A percentile compares a stretch with the other conserved stretches of the same genome.
These are phyloP conservation scores for Sugiyamaella boreocaroliniensis DNA, from an alignment of 805 yeast genomes.

Conservation along the genomic window DNA sequence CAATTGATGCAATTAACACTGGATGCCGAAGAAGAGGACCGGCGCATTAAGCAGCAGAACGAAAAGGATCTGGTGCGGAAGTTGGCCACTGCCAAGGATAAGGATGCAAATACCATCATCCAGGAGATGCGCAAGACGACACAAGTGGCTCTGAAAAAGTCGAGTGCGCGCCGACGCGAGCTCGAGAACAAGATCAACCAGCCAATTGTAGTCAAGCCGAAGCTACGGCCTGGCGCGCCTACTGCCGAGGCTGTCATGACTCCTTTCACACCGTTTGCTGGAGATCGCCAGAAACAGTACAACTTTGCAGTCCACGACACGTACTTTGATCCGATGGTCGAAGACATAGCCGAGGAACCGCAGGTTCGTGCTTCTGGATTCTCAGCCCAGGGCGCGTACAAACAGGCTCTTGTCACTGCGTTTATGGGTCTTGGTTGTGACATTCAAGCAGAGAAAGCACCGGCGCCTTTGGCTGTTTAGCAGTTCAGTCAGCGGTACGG, in stretches of 20 bases:
- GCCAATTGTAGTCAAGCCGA: constrained; percentile 2
- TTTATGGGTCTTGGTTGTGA: constrained; percentile 84
- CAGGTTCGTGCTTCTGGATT: constrained; percentile 85
- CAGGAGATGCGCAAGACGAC: constrained; percentile 34
- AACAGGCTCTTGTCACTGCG: constrained; percentile 77
- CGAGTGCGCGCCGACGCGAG: constrained; percentile 17
- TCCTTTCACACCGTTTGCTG: constrained; percentile 93
- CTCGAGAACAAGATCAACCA: constrained; percentile 17
- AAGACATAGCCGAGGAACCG: constrained; percentile 46
- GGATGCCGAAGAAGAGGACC: constrained; percentile 54
- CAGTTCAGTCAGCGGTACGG: too few species aligned
- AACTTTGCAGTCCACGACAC: constrained; percentile 43
- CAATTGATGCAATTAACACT: constrained; percentile 48
- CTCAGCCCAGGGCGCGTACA: constrained; percentile 59
- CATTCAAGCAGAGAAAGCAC: constrained; percentile 46
- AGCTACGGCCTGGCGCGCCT: not conserved
- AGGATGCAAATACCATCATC: constrained; percentile 39
- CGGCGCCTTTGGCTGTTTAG: not conserved
- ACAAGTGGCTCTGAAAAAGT: constrained; percentile 10
- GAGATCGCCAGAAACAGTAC: constrained; percentile 61
- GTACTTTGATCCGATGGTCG: constrained; percentile 59
- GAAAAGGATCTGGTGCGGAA: constrained; percentile 51
- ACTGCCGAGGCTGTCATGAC: constrained; percentile 25
- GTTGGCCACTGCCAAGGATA: constrained; percentile 37
- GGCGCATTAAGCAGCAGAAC: constrained; percentile 36